Evolutionary conservation across 345 rosid species (phyloP).

Genomic region (Lumnitzera racemosa): DNA sequence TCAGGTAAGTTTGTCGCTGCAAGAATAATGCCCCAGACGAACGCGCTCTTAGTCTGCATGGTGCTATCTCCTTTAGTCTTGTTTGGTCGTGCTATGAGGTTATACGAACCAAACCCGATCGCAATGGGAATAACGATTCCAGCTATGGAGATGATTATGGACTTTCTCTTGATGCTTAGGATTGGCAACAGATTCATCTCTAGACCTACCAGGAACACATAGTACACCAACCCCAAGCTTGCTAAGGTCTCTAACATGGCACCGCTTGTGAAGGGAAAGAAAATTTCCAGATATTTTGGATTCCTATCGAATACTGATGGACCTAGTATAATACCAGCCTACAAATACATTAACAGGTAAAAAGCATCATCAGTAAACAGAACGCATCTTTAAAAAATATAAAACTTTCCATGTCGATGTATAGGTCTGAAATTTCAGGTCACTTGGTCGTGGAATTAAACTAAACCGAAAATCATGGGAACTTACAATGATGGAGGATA

Average conservation of each 20-base stretch:
- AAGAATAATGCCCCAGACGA: slow-evolving; percentile 45
- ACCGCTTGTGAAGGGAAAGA: slow-evolving; percentile 26
- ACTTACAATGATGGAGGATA: slow-evolving; percentile 24
- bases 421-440: background rate
- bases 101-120: slow-evolving; percentile 26
- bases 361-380: too few relatives aligned
- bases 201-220: slow-evolving; percentile 55
- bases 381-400: too few relatives aligned
- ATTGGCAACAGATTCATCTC: slow-evolving; percentile 49
- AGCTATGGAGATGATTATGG: slow-evolving; percentile 23
- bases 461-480: background rate
- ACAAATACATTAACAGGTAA: slow-evolving; percentile 1
- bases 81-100: background rate
- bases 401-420: too few relatives aligned
- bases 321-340: slow-evolving; percentile 50
- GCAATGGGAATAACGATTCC: slow-evolving; percentile 29
- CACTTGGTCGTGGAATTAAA: too few relatives aligned
- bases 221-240: slow-evolving; percentile 36
- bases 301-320: slow-evolving; percentile 13
- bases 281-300: accelerated
- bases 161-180: slow-evolving; percentile 15
- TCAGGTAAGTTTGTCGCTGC: slow-evolving; percentile 56
- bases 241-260: slow-evolving; percentile 40
- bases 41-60: slow-evolving; percentile 16
- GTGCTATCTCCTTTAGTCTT: background rate